Conservation (phyloP, 306 rosid species). For the Sindora glabra region DNA sequence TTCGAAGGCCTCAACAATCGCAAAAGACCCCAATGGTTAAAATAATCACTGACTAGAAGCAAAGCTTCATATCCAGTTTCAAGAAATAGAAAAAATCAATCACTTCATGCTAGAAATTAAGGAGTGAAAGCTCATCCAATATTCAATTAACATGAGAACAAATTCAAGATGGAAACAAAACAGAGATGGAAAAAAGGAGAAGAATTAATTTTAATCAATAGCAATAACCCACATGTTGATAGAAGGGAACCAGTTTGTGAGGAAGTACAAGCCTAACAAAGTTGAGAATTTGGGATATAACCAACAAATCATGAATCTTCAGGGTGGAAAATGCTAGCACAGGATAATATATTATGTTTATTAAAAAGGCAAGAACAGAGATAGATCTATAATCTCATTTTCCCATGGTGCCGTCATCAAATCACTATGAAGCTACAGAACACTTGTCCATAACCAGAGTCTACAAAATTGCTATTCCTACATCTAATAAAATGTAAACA, state of each 20-base stretch:
- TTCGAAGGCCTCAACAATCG: too few relatives aligned
- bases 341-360: neutral
- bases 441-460: neutral
- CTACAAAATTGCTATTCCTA: neutral
- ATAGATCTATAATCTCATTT: neutral
- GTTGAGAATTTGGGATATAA: neutral
- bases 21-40: neutral
- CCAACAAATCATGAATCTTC: neutral
- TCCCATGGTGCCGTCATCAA: neutral
- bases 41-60: neutral
- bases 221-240: neutral
- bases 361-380: neutral
- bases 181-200: neutral
- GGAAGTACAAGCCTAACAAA: slow-evolving; percentile 1
- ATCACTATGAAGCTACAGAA: neutral
- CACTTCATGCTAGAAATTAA: neutral
- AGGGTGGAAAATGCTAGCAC: neutral
- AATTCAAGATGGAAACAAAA: neutral
- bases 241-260: slow-evolving; percentile 2
- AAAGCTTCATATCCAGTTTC: neutral
- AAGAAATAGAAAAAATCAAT: neutral
- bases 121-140: neutral
- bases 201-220: neutral
- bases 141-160: slow-evolving; percentile 2
- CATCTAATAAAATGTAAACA: neutral